Evolutionary conservation across 768 basidiomycete species (phyloP).

Genomic region (Baorangia bicolor): DNA sequence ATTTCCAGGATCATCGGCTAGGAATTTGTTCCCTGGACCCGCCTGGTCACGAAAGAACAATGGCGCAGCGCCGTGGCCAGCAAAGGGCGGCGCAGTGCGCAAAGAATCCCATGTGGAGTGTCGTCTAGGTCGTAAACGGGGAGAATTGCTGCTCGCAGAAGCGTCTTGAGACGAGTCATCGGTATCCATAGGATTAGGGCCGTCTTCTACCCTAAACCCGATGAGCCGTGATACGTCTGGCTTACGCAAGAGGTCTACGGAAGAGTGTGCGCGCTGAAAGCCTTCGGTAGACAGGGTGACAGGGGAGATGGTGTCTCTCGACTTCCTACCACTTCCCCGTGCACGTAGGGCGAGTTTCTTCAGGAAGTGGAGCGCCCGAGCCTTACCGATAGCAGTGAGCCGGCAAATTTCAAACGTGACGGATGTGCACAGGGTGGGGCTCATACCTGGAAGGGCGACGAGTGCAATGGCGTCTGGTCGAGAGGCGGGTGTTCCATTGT

Average conservation of each 20-base stretch:
- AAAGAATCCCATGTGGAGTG: conserved; percentile 24
- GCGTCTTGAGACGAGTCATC: conserved; percentile 34
- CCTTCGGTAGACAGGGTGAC: conserved; percentile 22
- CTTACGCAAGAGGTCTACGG: conserved; percentile 33
- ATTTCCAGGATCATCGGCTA: not conserved
- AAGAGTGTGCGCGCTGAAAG: conserved; percentile 33
- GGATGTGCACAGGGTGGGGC: not conserved
- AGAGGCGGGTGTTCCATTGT: conserved; percentile 29
- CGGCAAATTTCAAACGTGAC: conserved; percentile 16
- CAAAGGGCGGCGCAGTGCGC: conserved; percentile 8
- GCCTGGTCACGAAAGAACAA: conserved; percentile 15
- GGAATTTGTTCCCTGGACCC: not conserved
- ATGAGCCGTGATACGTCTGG: conserved; percentile 24
- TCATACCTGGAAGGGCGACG: conserved; percentile 31
- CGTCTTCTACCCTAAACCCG: conserved; percentile 24
- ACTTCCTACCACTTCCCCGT: conserved; percentile 31
- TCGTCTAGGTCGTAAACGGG: conserved; percentile 19
- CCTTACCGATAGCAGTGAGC: conserved; percentile 11
- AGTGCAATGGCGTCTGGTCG: conserved; percentile 23
- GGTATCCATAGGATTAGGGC: conserved; percentile 27
- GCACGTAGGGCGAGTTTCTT: conserved; percentile 38
- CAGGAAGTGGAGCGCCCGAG: conserved; percentile 39
- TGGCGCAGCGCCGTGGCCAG: conserved; percentile 7
- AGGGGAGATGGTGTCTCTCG: conserved; percentile 28
- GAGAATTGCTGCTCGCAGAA: conserved; percentile 24